Evolutionary conservation across 148 eudicot species (phyloP).

Genomic region (Rhododendron ovatum): DNA sequence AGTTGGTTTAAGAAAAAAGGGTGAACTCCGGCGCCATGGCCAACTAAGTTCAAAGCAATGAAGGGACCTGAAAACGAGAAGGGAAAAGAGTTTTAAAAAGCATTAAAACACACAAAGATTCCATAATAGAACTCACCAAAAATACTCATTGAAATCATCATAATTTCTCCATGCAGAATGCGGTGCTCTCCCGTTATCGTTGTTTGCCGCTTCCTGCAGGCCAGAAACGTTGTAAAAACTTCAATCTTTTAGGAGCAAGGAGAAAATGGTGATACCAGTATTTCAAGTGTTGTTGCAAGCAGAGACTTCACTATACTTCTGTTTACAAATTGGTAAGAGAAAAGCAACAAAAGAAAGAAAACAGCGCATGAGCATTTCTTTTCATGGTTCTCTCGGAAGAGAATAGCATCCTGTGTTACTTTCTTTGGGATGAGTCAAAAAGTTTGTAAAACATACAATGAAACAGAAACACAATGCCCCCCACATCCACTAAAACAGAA

Average conservation of each 20-base stretch:
- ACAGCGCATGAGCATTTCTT: background rate
- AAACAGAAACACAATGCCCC: background rate
- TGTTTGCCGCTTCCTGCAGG: constrained; percentile 80
- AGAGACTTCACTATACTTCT: background rate
- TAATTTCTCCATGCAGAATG: constrained; percentile 99
- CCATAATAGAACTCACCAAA: constrained; percentile 54
- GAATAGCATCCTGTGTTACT: background rate
- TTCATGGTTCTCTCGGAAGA: background rate
- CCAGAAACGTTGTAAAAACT: background rate
- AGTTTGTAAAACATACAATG: background rate
- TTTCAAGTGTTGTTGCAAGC: background rate
- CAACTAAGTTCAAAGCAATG: constrained; percentile 91
- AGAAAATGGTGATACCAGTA: background rate
- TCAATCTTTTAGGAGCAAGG: background rate
- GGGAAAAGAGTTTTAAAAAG: background rate
- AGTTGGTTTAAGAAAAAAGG: constrained; percentile 72
- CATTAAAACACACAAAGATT: background rate
- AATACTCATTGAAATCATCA: constrained; percentile 96
- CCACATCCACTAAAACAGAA: background rate
- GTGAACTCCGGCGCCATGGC: constrained; percentile 80
- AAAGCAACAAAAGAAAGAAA: background rate
- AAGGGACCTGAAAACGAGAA: constrained; percentile 52
- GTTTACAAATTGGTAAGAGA: background rate
- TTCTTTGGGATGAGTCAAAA: background rate
- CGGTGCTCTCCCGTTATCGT: constrained; percentile 87